phyloP scores from a whole-genome alignment of 805 yeast species.

The Ogataea nitratoaversa region DNA sequence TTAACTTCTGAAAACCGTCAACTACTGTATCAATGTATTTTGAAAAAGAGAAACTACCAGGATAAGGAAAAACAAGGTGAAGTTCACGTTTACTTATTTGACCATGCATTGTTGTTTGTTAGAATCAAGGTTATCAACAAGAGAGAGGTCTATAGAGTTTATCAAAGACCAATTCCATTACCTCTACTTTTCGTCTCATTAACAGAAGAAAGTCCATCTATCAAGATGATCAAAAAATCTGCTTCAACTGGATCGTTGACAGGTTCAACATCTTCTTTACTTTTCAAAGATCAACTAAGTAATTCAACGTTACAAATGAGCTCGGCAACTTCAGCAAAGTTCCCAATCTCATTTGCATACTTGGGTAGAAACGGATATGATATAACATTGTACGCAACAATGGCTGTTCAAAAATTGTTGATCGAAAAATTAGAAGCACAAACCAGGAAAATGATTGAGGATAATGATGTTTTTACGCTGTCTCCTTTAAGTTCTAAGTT shows the following conservation, averaged over 20 bases:
- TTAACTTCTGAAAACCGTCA: slow-evolving; percentile 76
- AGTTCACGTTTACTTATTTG: slow-evolving; percentile 82
- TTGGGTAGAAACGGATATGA: slow-evolving; percentile 54
- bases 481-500: slow-evolving; percentile 70
- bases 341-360: slow-evolving; percentile 49
- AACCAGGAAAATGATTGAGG: slow-evolving; percentile 64
- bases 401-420: slow-evolving; percentile 71
- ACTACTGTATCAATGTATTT: slow-evolving; percentile 72
- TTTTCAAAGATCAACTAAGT: slow-evolving; percentile 20
- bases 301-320: slow-evolving; percentile 17
- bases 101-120: slow-evolving; percentile 81
- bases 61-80: slow-evolving; percentile 72
- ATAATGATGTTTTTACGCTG: slow-evolving; percentile 75
- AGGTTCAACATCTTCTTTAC: slow-evolving; percentile 28
- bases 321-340: slow-evolving; percentile 31
- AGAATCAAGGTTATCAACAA: slow-evolving; percentile 83
- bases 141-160: slow-evolving; percentile 87
- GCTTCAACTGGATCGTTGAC: slow-evolving; percentile 32
- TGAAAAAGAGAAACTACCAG: slow-evolving; percentile 65
- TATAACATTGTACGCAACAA: slow-evolving; percentile 48
- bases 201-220: slow-evolving; percentile 71
- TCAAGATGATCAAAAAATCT: slow-evolving; percentile 41
- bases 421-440: slow-evolving; percentile 77
- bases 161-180: slow-evolving; percentile 81
- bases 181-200: slow-evolving; percentile 72